Base-by-base conservation (phyloP, 2,329 filamentous ascomycete genomes). In the Penicillium frequentans region DNA sequence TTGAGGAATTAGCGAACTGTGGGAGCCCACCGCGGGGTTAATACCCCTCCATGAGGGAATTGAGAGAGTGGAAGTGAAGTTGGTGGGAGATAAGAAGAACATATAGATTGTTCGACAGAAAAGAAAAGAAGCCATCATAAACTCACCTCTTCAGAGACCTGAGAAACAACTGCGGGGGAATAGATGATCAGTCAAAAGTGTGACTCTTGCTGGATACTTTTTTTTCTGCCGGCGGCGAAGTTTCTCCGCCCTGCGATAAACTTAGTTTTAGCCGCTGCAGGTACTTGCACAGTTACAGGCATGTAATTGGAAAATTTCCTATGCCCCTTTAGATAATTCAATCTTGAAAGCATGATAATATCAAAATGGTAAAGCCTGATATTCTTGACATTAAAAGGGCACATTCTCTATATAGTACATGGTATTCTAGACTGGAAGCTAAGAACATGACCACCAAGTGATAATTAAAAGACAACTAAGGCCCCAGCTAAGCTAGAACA, bases 201-300 rank as follows among this genome's bases (percentile, higher is more conserved):
- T 48, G 43, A 50, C 52, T 50, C 52, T 52, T 55, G 47, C 42
- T 57, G 43, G 48, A 49, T 57, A 58, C 56, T 64, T 65, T 66
- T 65, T 65, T 67, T 66, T 67, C 59, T 62, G 61, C 63, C 62
- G 64, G 61, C 61, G 62, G 59, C 42, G 56, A 52, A 48, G 49
- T 63, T 66, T 66, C 63, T 66, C 64, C 64, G 63, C 55, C 59
- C 31, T 44, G 27, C 44, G 47, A 27, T 55, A 55, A 33, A 46
- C 46, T 47, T 52, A 43, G 39, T 37, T 53, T 56, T 51, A 49
- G 48, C 48, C 48, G 48, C 27, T 31, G 45, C 11, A 47, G 23
- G 16, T 46, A 24, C 23, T 27, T 29, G 2, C 26, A 26, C 7
- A 8, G n/a, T n/a, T 19, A 29, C n/a, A n/a, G 16, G 14, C 16